Base-by-base conservation (phyloP, 805 yeast genomes). In the Metschnikowia kofuensis region DNA sequence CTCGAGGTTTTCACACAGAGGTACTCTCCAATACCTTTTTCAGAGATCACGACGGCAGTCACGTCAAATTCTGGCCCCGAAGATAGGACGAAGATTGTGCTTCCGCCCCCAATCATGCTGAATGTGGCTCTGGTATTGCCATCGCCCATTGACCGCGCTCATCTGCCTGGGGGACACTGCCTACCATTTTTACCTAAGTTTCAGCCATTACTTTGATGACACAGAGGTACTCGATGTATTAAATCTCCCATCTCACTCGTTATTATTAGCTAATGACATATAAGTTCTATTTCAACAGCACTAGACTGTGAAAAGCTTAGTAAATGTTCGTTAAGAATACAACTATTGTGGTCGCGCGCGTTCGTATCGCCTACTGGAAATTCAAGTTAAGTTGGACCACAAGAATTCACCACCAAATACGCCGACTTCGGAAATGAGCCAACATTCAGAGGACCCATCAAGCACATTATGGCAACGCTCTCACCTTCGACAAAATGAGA, bases 1-100 rank as follows among this genome's bases (percentile, higher is more conserved):
- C 57, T 73, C 39, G 77, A 73, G 49, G 55, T 73, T 14, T 66
- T 66, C 47, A 64, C 70, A 11, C 73, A 70, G 47, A 52, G 61
- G 31, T 57, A 67, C 29, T 62, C 62, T 38, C 62, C 71, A 6
- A 67, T 71, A 6, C 70, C 75, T 3, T 66, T 69, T 13, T 62
- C 67, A 50, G 73, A 70, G 45, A 57, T 71, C 35, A 64, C 74
- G 7, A 64, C 72, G 1, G 60, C 69, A 12, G 62, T 66, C 30
- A 55, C 63, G 0, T 65, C 69, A 7, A 44, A n/a, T 35, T 13
- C 42, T 14, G 44, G 44, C 42, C 45, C 45, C 6, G 50, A 57
- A 38, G 61, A 55, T 15, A 45, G 58, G 8, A 56, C 66, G 8
- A 65, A 62, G 43, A 64, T 67, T 21, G 59, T 69, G 13, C 53